Evolutionary conservation across 805 yeast genomes (phyloP), one percentile per base, ranked within the genome.

Genomic region (Candida vartiovaarae): DNA sequence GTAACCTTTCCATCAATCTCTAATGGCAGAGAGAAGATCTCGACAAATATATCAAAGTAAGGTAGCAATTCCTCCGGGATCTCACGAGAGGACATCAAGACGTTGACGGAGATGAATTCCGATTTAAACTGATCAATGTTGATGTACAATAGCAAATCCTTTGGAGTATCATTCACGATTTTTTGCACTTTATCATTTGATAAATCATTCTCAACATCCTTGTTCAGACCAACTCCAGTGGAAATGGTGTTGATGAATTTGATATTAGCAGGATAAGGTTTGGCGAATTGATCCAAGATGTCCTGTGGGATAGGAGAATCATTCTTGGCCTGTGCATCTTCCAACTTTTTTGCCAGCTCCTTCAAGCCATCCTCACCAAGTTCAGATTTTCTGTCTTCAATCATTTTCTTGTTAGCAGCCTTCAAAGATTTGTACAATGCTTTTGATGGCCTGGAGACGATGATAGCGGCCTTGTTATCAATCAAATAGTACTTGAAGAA

Each of bases 111-210:
- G 32, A 86, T 76, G 59, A 91, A 93, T 55, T 84, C 81, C 1
- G 96, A 85, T 43, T 80, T 75, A 57, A 77, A 82, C 50, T 82
- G 77, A 62, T 93, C 97, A 53, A 84, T 73, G 57, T 88, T 93
- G 41, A 90, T 59, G 48, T 78, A 80, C 33, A 90, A 61, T 4
- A 90, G 88, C 48, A 83, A 71, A 40, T 72, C 67, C 1, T 52
- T 41, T 28, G 82, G 80, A 49, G 62, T 61, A 8, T 57, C 50
- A 2, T 47, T 34, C 6, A 64, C 9, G 11, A 68, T 39, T 34
- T 51, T 48, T 25, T 53, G 35, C 2, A 63, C 60, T 20, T 62
- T 42, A 1, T 62, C 61, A 20, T 57, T 54, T 20, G 56, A 38
- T 37, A 64, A 56, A 28, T 63, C 64, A 35, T 63, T 60, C 8